Evolutionary conservation across 352 stramenopile genomes (phyloP).

Genomic region (Globisporangium barbulae): DNA sequence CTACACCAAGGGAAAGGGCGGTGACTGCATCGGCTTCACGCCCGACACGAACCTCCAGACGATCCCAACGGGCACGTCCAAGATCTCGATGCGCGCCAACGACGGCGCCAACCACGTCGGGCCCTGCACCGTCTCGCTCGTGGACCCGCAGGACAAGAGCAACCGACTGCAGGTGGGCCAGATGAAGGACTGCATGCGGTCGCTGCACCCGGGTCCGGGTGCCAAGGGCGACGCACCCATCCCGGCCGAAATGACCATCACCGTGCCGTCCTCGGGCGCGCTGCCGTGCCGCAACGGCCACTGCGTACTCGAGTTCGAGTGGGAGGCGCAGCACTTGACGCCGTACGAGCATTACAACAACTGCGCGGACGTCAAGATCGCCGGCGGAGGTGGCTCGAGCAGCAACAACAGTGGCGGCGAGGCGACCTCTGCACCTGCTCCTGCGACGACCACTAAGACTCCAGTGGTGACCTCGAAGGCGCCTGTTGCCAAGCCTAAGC

Average conservation of each 20-base stretch:
- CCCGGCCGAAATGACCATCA: slow-evolving; percentile 31
- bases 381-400: not conserved
- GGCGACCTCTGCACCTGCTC: not conserved
- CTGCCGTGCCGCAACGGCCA: slow-evolving; percentile 18
- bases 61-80: slow-evolving; percentile 25
- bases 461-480: not conserved
- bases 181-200: slow-evolving; percentile 42
- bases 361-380: slow-evolving; percentile 11
- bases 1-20: slow-evolving; percentile 21
- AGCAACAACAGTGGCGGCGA: not conserved
- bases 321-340: slow-evolving; percentile 14
- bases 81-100: slow-evolving; percentile 38
- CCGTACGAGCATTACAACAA: slow-evolving; percentile 1
- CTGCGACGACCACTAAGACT: not conserved
- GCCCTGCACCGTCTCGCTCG: slow-evolving; percentile 32
- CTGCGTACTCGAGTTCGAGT: slow-evolving; percentile 14
- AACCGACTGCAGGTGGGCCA: slow-evolving; percentile 32
- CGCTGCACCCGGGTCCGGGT: slow-evolving; percentile 26
- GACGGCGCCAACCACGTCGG: slow-evolving; percentile 42
- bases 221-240: slow-evolving; percentile 29
- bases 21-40: slow-evolving; percentile 33
- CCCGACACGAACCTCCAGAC: slow-evolving; percentile 29
- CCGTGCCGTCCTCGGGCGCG: slow-evolving; percentile 20
- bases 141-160: slow-evolving; percentile 25
- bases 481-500: not conserved